Evolutionary conservation across 129 eudicot species (phyloP).

Genomic region (Flaveria robusta): DNA sequence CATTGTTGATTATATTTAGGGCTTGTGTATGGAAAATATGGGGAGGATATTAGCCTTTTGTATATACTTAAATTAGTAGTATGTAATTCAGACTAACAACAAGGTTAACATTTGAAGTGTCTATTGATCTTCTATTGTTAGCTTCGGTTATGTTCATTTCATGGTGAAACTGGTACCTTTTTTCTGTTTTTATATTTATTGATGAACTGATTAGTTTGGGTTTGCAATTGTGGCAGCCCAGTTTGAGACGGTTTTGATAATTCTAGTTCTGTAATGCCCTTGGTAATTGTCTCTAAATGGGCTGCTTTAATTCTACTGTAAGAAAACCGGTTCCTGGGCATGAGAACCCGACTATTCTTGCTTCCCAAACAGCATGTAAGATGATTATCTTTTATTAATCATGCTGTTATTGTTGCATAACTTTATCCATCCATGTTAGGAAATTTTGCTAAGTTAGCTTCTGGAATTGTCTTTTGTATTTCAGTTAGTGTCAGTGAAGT

Average conservation of each 20-base stretch:
- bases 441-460: slow-evolving; percentile 7
- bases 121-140: no score
- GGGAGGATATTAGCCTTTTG: background rate
- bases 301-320: slow-evolving; percentile 75
- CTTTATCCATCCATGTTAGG: background rate
- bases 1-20: background rate
- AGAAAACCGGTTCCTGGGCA: slow-evolving; percentile 74
- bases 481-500: slow-evolving; percentile 98
- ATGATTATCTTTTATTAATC: slow-evolving; percentile 11
- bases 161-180: background rate
- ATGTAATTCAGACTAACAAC: background rate
- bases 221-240: slow-evolving; percentile 47
- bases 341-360: slow-evolving; percentile 80
- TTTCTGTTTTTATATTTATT: background rate
- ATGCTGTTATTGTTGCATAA: background rate
- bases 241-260: slow-evolving; percentile 63
- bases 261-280: slow-evolving; percentile 45
- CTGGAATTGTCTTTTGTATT: slow-evolving; percentile 18
- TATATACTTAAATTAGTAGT: slow-evolving; percentile 1
- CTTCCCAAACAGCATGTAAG: slow-evolving; percentile 99
- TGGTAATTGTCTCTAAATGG: slow-evolving; percentile 51
- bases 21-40: background rate
- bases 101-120: background rate
- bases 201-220: slow-evolving; percentile 41
- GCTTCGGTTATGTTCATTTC: background rate